Evolutionary conservation across 1,284 basidiomycete genomes (phyloP).

Genomic region (Gomphus bonarii): DNA sequence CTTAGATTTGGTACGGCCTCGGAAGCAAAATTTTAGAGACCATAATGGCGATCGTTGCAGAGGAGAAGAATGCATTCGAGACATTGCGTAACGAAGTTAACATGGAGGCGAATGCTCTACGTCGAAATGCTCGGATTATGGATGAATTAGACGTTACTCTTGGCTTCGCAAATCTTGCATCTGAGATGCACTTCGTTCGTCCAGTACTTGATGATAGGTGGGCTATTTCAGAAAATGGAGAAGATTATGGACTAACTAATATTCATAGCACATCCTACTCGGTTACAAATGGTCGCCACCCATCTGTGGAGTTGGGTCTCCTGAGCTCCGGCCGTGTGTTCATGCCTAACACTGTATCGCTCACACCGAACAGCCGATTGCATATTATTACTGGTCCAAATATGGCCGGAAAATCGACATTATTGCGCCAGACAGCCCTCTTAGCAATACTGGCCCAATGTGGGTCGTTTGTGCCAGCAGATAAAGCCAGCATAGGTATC

Average conservation of each 20-base stretch:
- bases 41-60: slow-evolving; percentile 38
- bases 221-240: slow-evolving; percentile 18
- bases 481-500: slow-evolving; percentile 68
- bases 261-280: slow-evolving; percentile 46
- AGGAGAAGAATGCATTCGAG: slow-evolving; percentile 66
- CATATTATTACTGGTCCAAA: slow-evolving; percentile 91
- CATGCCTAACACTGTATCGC: slow-evolving; percentile 69
- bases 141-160: slow-evolving; percentile 87
- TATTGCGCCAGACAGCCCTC: slow-evolving; percentile 86
- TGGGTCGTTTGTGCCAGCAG: slow-evolving; percentile 90
- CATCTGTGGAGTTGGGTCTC: slow-evolving; percentile 86
- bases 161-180: slow-evolving; percentile 75
- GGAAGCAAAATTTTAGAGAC: slow-evolving; percentile 56
- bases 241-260: neutral
- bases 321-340: slow-evolving; percentile 67
- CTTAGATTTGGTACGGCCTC: slow-evolving; percentile 67
- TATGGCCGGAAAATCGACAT: slow-evolving; percentile 93
- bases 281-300: slow-evolving; percentile 79
- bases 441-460: slow-evolving; percentile 88
- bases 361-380: slow-evolving; percentile 51
- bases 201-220: slow-evolving; percentile 68
- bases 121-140: slow-evolving; percentile 69
- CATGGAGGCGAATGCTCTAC: slow-evolving; percentile 41
- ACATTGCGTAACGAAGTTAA: slow-evolving; percentile 58
- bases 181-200: slow-evolving; percentile 68